Base-by-base conservation (phyloP, 2,329 filamentous ascomycete species). In the Paramyrothecium roridum region DNA sequence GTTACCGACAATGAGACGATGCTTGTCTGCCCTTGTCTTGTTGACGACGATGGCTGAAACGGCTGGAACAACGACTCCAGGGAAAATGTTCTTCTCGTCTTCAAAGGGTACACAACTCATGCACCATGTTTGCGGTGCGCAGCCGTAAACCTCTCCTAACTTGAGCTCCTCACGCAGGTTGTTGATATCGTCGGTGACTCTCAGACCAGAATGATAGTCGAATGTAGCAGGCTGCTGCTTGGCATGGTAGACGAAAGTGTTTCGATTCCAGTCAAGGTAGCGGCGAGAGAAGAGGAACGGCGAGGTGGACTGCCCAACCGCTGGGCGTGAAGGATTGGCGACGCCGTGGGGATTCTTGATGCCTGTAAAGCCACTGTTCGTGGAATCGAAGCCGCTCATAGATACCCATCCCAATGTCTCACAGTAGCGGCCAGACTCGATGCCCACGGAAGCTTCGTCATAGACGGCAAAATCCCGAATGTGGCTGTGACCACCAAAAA, bases 211-310 rank as follows among this genome's bases (percentile, higher is more conserved):
- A 23, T 69, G 61, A 10, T 75, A 80, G 61, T 85, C 80, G 52
- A 84, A 84, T 0, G 70, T 72, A 49, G 70, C 63, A 49, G 80
- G 76, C 48, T 76, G 79, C 45, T 75, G 76, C n/a, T 73, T 68
- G 3, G 84, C 79, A 64, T 89, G 86, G 63, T 84, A 87, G 56
- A 80, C 76, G 61, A 89, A 88, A 0, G 84, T 86, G n/a, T 78
- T 72, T 6, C 84, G 79, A 67, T 88, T 89, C 81, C 84, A 89
- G 70, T 89, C 86, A 11, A 89, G 75, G 63, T 88, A 89, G 22
- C 85, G 78, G 8, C 86, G 80, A 3, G 81, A 79, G 63, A 82
- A 86, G 10, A 69, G 61, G 55, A 72, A 73, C 46, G 71, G 71
- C 8, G 76, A 68, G 2, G 68, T 72, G 11, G 70, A 70, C 52